Conservation (phyloP, 2,329 filamentous ascomycete genomes). For the Tolypocladium cylindrosporum region DNA sequence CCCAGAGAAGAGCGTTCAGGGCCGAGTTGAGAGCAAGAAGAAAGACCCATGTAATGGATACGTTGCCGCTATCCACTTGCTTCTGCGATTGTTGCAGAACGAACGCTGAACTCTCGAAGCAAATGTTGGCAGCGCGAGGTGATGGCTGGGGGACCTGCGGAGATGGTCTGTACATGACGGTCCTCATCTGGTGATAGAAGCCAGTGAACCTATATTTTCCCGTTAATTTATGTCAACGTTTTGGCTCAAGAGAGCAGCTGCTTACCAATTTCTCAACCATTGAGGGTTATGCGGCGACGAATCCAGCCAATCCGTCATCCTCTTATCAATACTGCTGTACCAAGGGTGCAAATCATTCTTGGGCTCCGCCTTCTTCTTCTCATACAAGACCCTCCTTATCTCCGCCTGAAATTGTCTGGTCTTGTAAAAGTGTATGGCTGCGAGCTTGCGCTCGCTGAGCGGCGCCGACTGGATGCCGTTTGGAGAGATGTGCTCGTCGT, state of each 20-base stretch:
- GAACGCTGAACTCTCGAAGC: constrained; percentile 71
- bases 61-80: constrained; percentile 64
- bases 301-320: constrained; percentile 71
- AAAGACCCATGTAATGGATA: constrained; percentile 92
- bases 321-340: constrained; percentile 71
- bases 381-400: constrained; percentile 76
- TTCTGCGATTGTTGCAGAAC: constrained; percentile 74
- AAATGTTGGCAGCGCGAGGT: constrained; percentile 64
- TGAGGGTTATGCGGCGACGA: constrained; percentile 58
- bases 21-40: constrained; percentile 83
- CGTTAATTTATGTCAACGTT: not conserved
- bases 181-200: constrained; percentile 77
- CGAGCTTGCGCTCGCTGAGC: constrained; percentile 70
- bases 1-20: constrained; percentile 86
- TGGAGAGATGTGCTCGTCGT: constrained; percentile 73
- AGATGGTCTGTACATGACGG: constrained; percentile 81
- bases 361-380: constrained; percentile 69
- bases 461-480: constrained; percentile 65
- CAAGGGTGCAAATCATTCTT: constrained; percentile 75
- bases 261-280: constrained; percentile 74
- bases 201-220: constrained; percentile 42
- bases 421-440: constrained; percentile 87
- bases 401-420: constrained; percentile 84
- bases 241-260: not conserved
- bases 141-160: constrained; percentile 87